A percentile compares a stretch with the other conserved stretches of the same genome.
phyloP scores from a whole-genome alignment of 768 basidiomycete species.

The Rhizopogon rudus region DNA sequence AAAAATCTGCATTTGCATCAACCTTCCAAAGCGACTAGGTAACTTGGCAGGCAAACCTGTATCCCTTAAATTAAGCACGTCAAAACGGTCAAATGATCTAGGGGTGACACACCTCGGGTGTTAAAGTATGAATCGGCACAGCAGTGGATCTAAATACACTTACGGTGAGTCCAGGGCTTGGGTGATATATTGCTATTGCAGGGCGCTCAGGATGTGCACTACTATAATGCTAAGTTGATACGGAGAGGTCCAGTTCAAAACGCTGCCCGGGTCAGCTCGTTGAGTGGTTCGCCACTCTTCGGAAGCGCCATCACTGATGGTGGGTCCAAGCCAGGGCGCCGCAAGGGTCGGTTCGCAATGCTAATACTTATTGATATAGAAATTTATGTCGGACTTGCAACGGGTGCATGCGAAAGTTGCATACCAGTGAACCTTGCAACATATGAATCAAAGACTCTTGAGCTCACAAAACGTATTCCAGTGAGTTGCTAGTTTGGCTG shows the following conservation, averaged over 20 bases:
- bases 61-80: not conserved
- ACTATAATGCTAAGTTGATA: not conserved
- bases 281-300: not conserved
- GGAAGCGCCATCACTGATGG: not conserved
- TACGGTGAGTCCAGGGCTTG: not conserved
- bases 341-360: not conserved
- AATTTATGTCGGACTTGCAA: not conserved
- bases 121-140: too few relatives aligned
- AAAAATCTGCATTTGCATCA: not conserved
- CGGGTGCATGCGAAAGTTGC: not conserved
- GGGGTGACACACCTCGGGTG: too few relatives aligned
- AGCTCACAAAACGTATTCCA: not conserved
- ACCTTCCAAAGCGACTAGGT: not conserved
- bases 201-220: not conserved
- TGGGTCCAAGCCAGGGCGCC: not conserved
- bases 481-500: not conserved
- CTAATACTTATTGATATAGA: too few relatives aligned
- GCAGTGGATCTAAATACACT: not conserved
- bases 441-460: not conserved
- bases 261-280: not conserved
- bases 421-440: not conserved
- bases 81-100: too few relatives aligned
- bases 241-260: not conserved
- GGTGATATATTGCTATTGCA: not conserved
- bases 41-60: not conserved